These are phyloP conservation scores for Teunomyces pallodes DNA, from an alignment of 805 yeast genomes.

Conservation along the genomic window DNA sequence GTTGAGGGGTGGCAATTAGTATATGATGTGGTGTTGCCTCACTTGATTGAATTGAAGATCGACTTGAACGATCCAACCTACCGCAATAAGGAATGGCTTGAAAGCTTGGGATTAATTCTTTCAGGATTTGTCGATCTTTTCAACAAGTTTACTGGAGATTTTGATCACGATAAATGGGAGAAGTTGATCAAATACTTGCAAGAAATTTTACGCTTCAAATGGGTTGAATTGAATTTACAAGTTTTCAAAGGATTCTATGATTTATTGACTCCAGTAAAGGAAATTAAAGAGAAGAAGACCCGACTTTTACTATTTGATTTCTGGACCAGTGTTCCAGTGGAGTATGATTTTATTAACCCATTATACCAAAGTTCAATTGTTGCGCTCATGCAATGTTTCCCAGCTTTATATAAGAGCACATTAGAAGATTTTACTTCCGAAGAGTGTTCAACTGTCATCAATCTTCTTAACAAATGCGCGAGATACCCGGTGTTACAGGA, in stretches of 20 bases:
- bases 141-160: slow-evolving; percentile 46
- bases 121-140: slow-evolving; percentile 67
- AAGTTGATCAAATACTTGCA: slow-evolving; percentile 51
- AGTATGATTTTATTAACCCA: slow-evolving; percentile 40
- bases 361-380: slow-evolving; percentile 62
- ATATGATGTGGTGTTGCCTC: slow-evolving; percentile 58
- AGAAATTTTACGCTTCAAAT: slow-evolving; percentile 33
- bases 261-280: slow-evolving; percentile 37
- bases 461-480: slow-evolving; percentile 61
- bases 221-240: slow-evolving; percentile 53
- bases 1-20: slow-evolving; percentile 60
- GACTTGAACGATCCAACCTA: slow-evolving; percentile 20
- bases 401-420: slow-evolving; percentile 42
- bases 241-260: slow-evolving; percentile 55
- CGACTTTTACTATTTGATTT: slow-evolving; percentile 45
- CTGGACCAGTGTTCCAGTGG: slow-evolving; percentile 45
- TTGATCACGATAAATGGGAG: slow-evolving; percentile 49
- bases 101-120: slow-evolving; percentile 58
- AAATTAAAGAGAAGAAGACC: slow-evolving; percentile 11
- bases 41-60: slow-evolving; percentile 35
- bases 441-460: slow-evolving; percentile 50
- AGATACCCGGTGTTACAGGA: slow-evolving; percentile 72
- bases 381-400: slow-evolving; percentile 53
- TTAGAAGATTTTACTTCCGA: slow-evolving; percentile 25
- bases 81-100: slow-evolving; percentile 48